Evolutionary conservation across 192 early-diverging fungal species (phyloP), one percentile per base, ranked within the genome.

Genomic region (Coemansia asiatica): DNA sequence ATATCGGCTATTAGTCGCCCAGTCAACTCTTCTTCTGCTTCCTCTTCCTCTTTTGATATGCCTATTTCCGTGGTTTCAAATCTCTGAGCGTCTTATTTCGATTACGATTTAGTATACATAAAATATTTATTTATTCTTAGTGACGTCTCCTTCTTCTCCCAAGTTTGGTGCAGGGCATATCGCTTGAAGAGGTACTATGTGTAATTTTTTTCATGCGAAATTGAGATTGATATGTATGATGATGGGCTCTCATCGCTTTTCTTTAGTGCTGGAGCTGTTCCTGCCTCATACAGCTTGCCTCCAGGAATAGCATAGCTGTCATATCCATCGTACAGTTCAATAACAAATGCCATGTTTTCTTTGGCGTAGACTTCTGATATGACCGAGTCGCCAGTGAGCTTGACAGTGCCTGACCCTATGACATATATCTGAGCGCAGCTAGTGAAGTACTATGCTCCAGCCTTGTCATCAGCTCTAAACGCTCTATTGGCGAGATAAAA

Each of bases 341-440:
- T 44, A 26, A 46, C 4, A 23, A 60, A n/a, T 22, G 2, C 58
- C 58, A 22, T 31, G 36, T n/a, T 33, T 22, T 60, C 22, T 18
- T 16, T 46, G 3, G 9, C 44, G 40, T 60, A 60, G 4, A 26
- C 19, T 1, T 22, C 58, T 0, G 58, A 22, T 12, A 60, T 60
- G 15, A 36, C 58, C 2, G 19, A 36, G 35, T 36, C 21, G 15
- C 58, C 58, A 13, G 22, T 0, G 1, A 35, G 58, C 12, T 35
- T 2, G 4, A 36, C 58, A 5, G 58, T 16, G 6, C 58, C 58
- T 6, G 23, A 36, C 2, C 58, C 58, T 9, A 19, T 46, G 23
- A 60, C 23, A 21, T 28, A 60, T 0, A 63, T 10, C 61, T 63
- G 61, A 5, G 36, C 61, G 22, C 61, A 63, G 48, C 50, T 55